phyloP scores from a whole-genome alignment of 768 basidiomycete genomes.

The Boletus fagicola region DNA sequence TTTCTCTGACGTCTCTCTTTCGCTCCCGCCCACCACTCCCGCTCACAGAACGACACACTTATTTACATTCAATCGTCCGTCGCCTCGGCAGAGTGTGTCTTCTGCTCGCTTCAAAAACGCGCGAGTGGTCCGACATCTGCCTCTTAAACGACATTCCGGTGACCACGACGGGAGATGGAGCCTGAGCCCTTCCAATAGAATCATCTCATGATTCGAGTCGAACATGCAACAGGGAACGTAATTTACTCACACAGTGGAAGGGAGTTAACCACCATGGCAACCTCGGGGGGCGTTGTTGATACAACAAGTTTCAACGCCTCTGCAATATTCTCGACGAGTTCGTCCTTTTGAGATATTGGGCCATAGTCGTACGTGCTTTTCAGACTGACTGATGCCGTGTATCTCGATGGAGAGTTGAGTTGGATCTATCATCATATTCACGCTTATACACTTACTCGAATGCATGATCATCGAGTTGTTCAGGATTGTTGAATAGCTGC shows the following conservation, averaged over 20 bases:
- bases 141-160: too few relatives aligned
- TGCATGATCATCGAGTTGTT: neutral
- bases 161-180: too few relatives aligned
- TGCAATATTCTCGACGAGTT: neutral
- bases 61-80: too few relatives aligned
- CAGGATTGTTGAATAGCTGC: neutral
- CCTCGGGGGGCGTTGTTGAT: neutral
- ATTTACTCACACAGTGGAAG: neutral
- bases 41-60: too few relatives aligned
- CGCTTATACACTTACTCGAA: neutral
- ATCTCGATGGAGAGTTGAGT: neutral
- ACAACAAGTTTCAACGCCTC: neutral
- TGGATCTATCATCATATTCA: neutral
- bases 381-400: neutral
- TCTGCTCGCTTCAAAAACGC: too few relatives aligned
- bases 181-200: too few relatives aligned
- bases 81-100: too few relatives aligned
- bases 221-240: too few relatives aligned
- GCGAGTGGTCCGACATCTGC: too few relatives aligned
- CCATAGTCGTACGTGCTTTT: conserved; percentile 7
- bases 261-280: neutral
- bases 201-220: too few relatives aligned
- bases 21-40: too few relatives aligned
- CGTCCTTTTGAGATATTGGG: neutral
- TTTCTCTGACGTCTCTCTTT: too few relatives aligned